Conservation (phyloP, 1,284 basidiomycete species). For the Tetrapyrgos nigripes region DNA sequence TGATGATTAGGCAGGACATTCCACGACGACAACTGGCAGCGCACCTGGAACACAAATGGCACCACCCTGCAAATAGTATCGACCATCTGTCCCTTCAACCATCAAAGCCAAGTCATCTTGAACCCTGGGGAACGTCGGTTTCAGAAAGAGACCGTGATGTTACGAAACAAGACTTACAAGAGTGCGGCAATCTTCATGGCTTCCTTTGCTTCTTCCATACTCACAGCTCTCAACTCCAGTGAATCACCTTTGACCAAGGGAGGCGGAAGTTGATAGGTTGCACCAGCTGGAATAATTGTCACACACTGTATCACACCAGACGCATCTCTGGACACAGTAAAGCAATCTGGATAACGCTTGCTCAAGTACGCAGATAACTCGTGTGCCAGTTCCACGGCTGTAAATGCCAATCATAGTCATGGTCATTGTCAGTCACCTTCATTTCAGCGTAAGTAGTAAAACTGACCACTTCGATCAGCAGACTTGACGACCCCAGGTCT, state of each 20-base stretch:
- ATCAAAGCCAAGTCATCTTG: conserved; percentile 83
- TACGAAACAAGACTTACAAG: conserved; percentile 47
- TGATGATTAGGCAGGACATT: background rate
- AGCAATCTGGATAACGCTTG: conserved; percentile 66
- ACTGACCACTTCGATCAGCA: conserved; percentile 59
- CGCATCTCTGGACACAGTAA: conserved; percentile 52
- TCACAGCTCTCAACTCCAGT: conserved; percentile 22
- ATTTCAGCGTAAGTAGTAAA: background rate
- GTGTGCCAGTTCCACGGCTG: conserved; percentile 69
- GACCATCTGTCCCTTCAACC: conserved; percentile 73
- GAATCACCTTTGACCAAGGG: conserved; percentile 7
- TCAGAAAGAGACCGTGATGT: conserved; percentile 13
- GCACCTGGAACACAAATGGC: conserved; percentile 70
- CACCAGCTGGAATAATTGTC: conserved; percentile 55
- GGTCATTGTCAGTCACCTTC: conserved; percentile 1
- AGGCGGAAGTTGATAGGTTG: conserved; percentile 56
- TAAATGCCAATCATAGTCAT: background rate
- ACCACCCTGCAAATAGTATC: conserved; percentile 78
- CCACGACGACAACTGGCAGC: conserved; percentile 12
- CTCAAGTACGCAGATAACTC: conserved; percentile 71
- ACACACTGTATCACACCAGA: conserved; percentile 54
- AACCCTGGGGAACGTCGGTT: conserved; percentile 36
- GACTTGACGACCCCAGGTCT: conserved; percentile 56
- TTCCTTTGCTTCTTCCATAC: conserved; percentile 50
- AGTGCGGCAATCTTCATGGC: conserved; percentile 66